A percentile compares a stretch with the other conserved stretches of the same genome.
Evolutionary conservation across 192 early-diverging fungal genomes (phyloP).

Genomic region (Entomortierella parvispora): DNA sequence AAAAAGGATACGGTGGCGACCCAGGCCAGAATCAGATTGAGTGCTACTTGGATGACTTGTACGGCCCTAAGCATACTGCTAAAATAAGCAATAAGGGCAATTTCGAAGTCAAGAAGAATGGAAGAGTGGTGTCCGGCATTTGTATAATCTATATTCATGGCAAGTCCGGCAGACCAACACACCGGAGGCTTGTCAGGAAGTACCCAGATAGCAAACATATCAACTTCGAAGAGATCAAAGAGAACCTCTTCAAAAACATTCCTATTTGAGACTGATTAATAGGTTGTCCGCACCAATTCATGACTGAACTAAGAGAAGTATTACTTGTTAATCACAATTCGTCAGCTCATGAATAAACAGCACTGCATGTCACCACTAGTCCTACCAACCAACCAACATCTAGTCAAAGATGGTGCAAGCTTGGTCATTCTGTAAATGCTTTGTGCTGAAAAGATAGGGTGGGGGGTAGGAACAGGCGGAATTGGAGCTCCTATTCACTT

Average conservation of each 20-base stretch:
- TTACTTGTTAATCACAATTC: no score
- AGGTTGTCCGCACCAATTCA: no score
- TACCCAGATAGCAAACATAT: conserved; percentile 20
- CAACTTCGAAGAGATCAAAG: conserved; percentile 32
- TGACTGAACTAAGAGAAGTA: no score
- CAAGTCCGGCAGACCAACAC: conserved; percentile 10
- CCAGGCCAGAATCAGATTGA: conserved; percentile 22
- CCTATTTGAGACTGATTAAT: no score
- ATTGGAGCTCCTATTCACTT: no score
- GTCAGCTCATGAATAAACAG: no score
- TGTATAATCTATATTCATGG: conserved; percentile 35
- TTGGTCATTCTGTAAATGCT: no score
- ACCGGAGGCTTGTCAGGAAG: conserved; percentile 8
- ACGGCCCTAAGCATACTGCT: conserved; percentile 24
- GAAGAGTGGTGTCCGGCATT: conserved; percentile 5
- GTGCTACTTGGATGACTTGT: conserved; percentile 20
- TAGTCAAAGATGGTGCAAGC: no score
- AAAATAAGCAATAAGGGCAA: background rate
- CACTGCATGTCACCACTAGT: no score
- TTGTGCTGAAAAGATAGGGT: no score
- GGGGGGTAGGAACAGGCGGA: no score
- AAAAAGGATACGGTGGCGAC: background rate
- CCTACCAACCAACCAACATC: no score
- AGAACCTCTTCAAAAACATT: conserved; percentile 19
- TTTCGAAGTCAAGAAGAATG: conserved; percentile 6